Evolutionary conservation across 129 eudicot genomes (phyloP), one percentile per base, ranked within the genome.

Genomic region (Tanacetum coccineum): DNA sequence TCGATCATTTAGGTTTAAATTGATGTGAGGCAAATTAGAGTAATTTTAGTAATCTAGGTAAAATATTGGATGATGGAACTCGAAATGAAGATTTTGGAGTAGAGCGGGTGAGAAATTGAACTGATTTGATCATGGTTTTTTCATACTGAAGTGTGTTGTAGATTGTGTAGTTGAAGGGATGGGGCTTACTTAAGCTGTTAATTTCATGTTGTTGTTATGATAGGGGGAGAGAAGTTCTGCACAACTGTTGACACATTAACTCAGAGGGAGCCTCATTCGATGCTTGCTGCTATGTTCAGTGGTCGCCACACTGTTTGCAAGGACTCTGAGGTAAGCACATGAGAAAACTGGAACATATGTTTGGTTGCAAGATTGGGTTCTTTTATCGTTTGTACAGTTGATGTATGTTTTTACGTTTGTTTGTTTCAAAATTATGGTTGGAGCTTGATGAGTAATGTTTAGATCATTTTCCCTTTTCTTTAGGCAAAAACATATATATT

Each of bases 261-360:
- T 17, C 95, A 83, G 18, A 81, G 98, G 4, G 96, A 92, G 76
- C 98, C 98, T 59, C 85, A 92, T 21, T 92, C 98, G 52, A 92
- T 92, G 98, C 96, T 92, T 53, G 96, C 98, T 51, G 98, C 98
- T 0, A 92, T 92, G 98, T 88, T 92, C 71, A 88, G 98, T 70
- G 98, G 96, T 66, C 95, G 96, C 59, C 98, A 92, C 69, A 80
- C 96, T 9, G 57, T 88, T 36, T 71, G 67, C 64, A 79, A 83
- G 66, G 98, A 91, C 46, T 69, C 96, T 28, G 84, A 83, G 96
- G 97, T 87, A 69, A 39, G 44, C 19, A 22, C 26, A 19, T 17
- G 53, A 39, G 22, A 17, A 40, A 13, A 40, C 52, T 10, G 15
- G 11, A 21, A 32, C 48, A 55, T 32, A 62, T 59, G 60, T 75